Evolutionary conservation across 2,329 filamentous ascomycete genomes (phyloP), one percentile per base, ranked within the genome.

Genomic region (Diaporthe aspalathi): DNA sequence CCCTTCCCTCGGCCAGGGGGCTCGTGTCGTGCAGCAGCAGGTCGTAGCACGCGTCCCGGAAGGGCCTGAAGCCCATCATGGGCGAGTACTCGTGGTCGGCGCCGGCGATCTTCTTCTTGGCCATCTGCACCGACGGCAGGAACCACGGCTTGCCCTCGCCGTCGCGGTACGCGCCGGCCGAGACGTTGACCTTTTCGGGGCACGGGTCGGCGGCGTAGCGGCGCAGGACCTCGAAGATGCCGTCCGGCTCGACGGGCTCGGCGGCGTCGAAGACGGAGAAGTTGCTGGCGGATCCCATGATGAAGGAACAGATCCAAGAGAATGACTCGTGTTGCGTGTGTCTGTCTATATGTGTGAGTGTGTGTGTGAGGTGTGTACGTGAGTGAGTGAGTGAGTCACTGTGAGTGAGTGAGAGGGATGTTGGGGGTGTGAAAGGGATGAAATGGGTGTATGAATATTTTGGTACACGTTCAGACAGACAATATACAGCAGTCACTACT

Each of bases 161-260:
- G 70, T 84, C 81, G 3, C 81, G 77, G 53, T 84, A 84, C 0
- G 79, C 78, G 1, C 82, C 82, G 32, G 78, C 77, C 0, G 81
- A 81, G 7, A 84, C 76, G 52, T 83, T 83, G 67, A 82, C 79
- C 72, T 83, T 84, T 1, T 70, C 12, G 0, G 77, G 74, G 8
- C 69, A 50, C 2, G 71, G 24, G 40, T 84, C 81, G 0, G 76
- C 78, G 5, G 77, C 72, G 69, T 77, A 84, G 20, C 72, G 72
- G 20, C 70, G 67, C 16, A 72, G 53, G 14, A 72, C 70, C 9
- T 73, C 72, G 52, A 73, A 73, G 45, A 73, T 73, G 20, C 54
- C 70, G 45, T 73, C 72, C 6, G 72, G 70, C 56, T 72, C 67
- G 45, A 73, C 67, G 65, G 35, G 50, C 40, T 73, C 63, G 35